Base-by-base conservation (phyloP, 768 basidiomycete species). In the Tephrocybe sp. region DNA sequence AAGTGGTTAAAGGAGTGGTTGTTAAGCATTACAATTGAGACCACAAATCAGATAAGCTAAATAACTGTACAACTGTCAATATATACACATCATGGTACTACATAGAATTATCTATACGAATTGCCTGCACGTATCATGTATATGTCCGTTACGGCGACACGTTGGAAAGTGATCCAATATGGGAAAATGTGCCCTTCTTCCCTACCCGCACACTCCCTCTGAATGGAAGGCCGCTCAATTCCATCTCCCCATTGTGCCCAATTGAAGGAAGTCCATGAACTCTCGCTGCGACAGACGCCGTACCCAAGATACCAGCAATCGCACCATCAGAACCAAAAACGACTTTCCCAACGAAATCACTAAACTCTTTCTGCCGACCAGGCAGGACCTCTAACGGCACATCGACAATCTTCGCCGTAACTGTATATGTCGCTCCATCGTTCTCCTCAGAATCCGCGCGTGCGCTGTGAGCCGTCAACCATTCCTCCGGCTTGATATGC, bases 321-420 rank as follows among this genome's bases (percentile, higher is more conserved):
- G 88, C 88, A 1, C 87, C 86, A 16, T 75, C 67, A 1, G 74
- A 57, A 16, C 79, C 77, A 56, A 88, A 90, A 5, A 90, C 74
- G n/a, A 89, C 79, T 87, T 88, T 92, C 55, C 76, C 68, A 13
- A 92, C 79, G 52, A 93, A 93, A 46, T 75, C 72, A 52, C 84
- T 82, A 54, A 93, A 91, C 58, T 86, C 79, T 53, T 75, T 80
- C 63, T 90, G 78, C 36, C 91, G 77, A 5, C 90, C 88, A 0
- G 89, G 88, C 0, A 93, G 69, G 9, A 92, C 86, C 49, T 89
- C 69, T 24, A 93, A 67, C 11, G 90, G 88, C 10, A 89, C 83
- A 56, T 91, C 86, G 2, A 76, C 72, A 40, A 92, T 77, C 55
- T 75, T 74, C 7, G 91, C 87, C 0, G 76, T 74, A 10, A 93